Percentiles rank a stretch among this genome's conserved stretches.
phyloP scores from a whole-genome alignment of 169 alveolate species.

The Plasmodium gonderi region DNA sequence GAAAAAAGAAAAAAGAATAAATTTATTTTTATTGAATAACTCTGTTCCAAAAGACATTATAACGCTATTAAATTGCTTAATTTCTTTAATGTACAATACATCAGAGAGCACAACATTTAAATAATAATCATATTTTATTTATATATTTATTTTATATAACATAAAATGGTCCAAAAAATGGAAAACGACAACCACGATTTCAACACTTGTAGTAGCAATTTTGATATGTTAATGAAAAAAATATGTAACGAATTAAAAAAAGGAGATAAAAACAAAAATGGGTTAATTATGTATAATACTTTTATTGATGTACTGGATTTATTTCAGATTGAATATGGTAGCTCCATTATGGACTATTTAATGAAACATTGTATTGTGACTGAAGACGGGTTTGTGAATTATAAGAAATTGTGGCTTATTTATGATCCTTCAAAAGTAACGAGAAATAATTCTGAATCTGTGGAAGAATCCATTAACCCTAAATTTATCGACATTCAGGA shows the following conservation, averaged over 20 bases:
- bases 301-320: slow-evolving; percentile 61
- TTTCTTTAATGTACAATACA: background rate
- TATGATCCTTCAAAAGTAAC: slow-evolving; percentile 51
- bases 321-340: slow-evolving; percentile 59
- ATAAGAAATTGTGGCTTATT: slow-evolving; percentile 55
- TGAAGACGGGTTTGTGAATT: slow-evolving; percentile 69
- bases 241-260: slow-evolving; percentile 55
- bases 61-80: background rate
- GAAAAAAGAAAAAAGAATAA: slow-evolving; percentile 12
- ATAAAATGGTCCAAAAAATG: slow-evolving; percentile 17
- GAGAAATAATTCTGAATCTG: slow-evolving; percentile 57
- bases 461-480: slow-evolving; percentile 41
- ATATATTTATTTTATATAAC: background rate
- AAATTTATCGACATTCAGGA: slow-evolving; percentile 55
- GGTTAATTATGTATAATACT: slow-evolving; percentile 42
- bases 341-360: slow-evolving; percentile 43
- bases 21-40: background rate
- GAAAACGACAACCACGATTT: background rate
- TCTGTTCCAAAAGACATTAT: background rate
- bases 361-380: slow-evolving; percentile 63
- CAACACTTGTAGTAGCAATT: background rate
- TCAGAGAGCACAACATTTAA: background rate
- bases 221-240: slow-evolving; percentile 25
- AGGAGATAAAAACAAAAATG: slow-evolving; percentile 68
- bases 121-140: background rate